Percentiles rank a stretch among this genome's conserved stretches.
Conservation (phyloP, 306 rosid genomes). For the Carpinus fangiana region DNA sequence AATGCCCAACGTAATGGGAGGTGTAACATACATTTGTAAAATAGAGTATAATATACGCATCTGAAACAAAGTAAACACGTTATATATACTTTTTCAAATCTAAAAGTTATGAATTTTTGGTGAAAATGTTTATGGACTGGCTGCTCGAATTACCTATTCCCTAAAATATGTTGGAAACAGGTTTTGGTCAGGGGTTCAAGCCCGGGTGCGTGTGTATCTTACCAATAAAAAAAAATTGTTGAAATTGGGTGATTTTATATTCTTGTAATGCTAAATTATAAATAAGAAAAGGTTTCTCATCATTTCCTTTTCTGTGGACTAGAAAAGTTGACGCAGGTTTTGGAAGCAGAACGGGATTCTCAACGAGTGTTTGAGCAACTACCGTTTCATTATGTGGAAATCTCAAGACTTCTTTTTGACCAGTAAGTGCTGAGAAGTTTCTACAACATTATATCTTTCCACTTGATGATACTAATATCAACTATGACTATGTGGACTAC, state of each 20-base stretch:
- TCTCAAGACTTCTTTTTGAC: conserved; percentile 74
- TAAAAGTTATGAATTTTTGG: not conserved
- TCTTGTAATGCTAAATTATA: not conserved
- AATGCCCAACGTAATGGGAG: too few relatives aligned
- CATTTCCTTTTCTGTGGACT: conserved; percentile 30
- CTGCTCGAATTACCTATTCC: too few relatives aligned
- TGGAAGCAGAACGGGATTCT: conserved; percentile 87
- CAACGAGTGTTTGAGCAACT: conserved; percentile 80
- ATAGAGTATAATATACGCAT: too few relatives aligned
- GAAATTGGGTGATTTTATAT: not conserved
- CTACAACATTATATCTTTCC: conserved; percentile 16
- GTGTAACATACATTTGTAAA: too few relatives aligned
- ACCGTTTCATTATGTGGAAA: conserved; percentile 95
- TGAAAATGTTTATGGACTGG: not conserved
- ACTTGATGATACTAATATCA: conserved; percentile 11
- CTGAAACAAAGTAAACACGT: too few relatives aligned
- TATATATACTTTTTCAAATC: not conserved
- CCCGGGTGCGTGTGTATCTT: too few relatives aligned
- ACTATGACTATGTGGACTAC: conserved; percentile 30
- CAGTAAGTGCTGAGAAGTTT: conserved; percentile 51
- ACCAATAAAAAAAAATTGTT: not conserved
- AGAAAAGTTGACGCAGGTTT: conserved; percentile 83
- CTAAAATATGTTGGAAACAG: not conserved
- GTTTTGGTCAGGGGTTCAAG: too few relatives aligned
- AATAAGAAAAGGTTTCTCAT: conserved; percentile 15